Conservation (phyloP, 1,139 yeast species). For the Pichia sp. region DNA sequence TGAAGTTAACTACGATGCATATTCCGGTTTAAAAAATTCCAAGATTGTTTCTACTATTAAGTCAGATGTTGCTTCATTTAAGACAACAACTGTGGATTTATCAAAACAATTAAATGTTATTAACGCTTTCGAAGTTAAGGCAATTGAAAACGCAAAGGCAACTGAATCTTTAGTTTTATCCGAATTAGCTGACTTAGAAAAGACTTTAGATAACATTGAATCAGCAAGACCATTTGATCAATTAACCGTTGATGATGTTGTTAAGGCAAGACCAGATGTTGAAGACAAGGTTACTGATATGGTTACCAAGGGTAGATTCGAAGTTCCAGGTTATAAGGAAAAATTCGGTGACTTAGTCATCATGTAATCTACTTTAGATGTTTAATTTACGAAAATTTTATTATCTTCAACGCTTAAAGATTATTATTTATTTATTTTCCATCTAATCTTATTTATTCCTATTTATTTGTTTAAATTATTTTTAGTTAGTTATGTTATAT, state of each 20-base stretch:
- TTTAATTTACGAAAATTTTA: not conserved
- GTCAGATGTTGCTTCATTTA: conserved; percentile 64
- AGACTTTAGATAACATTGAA: conserved; percentile 88
- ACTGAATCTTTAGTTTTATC: conserved; percentile 85
- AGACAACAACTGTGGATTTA: conserved; percentile 80
- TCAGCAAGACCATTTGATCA: conserved; percentile 96
- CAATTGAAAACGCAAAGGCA: conserved; percentile 89
- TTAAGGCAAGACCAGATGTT: conserved; percentile 94
- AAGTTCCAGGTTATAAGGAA: conserved; percentile 96
- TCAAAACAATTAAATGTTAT: conserved; percentile 87
- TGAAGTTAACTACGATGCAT: conserved; percentile 73
- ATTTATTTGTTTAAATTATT: conserved; percentile 9
- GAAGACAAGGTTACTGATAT: conserved; percentile 92
- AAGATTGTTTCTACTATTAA: conserved; percentile 78
- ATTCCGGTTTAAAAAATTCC: conserved; percentile 78
- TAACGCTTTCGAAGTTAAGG: conserved; percentile 91
- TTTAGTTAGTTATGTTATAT: conserved; percentile 10
- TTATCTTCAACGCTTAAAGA: not conserved
- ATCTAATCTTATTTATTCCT: conserved; percentile 11
- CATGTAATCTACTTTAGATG: conserved; percentile 48
- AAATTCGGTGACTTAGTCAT: conserved; percentile 94
- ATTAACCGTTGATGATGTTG: conserved; percentile 90
- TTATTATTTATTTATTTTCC: conserved; percentile 1
- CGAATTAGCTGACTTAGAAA: conserved; percentile 80
- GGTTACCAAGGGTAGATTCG: conserved; percentile 97